Evolutionary conservation across 257 asterid genomes (phyloP).

Genomic region (Solanum tarapatanum): DNA sequence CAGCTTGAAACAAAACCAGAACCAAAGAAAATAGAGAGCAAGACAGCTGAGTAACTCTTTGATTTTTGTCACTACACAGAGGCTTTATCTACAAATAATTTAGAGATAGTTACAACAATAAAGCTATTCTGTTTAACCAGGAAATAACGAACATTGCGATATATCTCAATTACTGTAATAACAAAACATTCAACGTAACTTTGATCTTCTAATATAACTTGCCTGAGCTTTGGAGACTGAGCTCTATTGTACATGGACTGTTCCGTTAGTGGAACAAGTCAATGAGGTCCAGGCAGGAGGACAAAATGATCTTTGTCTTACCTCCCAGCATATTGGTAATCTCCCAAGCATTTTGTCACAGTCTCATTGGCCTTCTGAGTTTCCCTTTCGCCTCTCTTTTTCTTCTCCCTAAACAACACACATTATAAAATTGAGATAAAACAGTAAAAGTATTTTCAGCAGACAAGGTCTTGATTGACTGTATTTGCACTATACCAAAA

Average conservation of each 20-base stretch:
- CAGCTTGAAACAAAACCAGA: background rate
- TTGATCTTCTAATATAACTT: background rate
- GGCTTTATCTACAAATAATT: background rate
- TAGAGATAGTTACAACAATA: background rate
- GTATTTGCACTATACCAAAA: background rate
- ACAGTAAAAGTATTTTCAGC: background rate
- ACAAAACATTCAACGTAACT: background rate
- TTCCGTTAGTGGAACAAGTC: background rate
- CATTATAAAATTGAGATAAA: background rate
- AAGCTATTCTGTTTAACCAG: background rate
- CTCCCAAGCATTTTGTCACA: slow-evolving; percentile 43
- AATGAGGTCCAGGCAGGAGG: background rate
- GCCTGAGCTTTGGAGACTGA: background rate
- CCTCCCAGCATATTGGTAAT: slow-evolving; percentile 24
- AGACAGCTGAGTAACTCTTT: background rate
- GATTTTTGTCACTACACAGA: background rate
- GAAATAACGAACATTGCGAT: background rate
- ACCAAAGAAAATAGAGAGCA: background rate
- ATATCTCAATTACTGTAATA: background rate
- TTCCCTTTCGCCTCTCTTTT: slow-evolving; percentile 77
- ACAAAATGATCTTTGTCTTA: slow-evolving; percentile 10
- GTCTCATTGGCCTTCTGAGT: slow-evolving; percentile 78
- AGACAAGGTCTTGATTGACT: background rate
- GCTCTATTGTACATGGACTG: slow-evolving; percentile 1
- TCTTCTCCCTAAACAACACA: slow-evolving; percentile 62